These are phyloP conservation scores for Ceratocystiopsis minuta DNA, from an alignment of 2,329 filamentous ascomycete genomes.

Conservation along the genomic window DNA sequence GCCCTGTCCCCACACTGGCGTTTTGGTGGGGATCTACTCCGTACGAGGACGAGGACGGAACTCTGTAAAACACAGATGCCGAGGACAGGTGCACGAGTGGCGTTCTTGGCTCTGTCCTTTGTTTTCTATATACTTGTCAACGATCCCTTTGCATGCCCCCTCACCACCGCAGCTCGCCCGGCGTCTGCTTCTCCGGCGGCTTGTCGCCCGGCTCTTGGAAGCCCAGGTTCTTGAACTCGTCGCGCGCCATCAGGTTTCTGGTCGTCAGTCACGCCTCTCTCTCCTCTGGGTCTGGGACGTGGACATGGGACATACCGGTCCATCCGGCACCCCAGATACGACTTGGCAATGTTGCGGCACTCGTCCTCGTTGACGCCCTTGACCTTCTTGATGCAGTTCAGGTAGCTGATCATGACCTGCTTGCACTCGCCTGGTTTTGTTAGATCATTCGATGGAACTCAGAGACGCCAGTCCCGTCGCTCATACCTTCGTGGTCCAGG, in stretches of 20 bases:
- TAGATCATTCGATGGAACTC: too few species aligned
- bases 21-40: too few species aligned
- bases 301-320: slow-evolving; percentile 63
- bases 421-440: slow-evolving; percentile 65
- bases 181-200: slow-evolving; percentile 11
- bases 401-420: slow-evolving; percentile 66
- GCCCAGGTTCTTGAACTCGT: slow-evolving; percentile 87
- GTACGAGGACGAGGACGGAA: too few species aligned
- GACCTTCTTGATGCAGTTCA: slow-evolving; percentile 70
- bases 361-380: slow-evolving; percentile 72
- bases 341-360: slow-evolving; percentile 72
- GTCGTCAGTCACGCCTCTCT: not conserved
- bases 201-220: slow-evolving; percentile 34
- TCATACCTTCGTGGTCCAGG: slow-evolving; percentile 79
- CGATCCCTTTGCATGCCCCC: not conserved
- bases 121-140: not conserved
- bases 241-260: slow-evolving; percentile 88
- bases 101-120: too few species aligned
- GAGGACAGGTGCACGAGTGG: too few species aligned
- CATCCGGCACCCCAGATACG: slow-evolving; percentile 85
- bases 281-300: too few species aligned
- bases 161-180: slow-evolving; percentile 19
- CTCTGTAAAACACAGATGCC: too few species aligned
- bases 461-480: too few species aligned
- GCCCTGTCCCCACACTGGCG: too few species aligned